Conservation (phyloP, 306 rosid genomes). For the Gillenia trifoliata region DNA sequence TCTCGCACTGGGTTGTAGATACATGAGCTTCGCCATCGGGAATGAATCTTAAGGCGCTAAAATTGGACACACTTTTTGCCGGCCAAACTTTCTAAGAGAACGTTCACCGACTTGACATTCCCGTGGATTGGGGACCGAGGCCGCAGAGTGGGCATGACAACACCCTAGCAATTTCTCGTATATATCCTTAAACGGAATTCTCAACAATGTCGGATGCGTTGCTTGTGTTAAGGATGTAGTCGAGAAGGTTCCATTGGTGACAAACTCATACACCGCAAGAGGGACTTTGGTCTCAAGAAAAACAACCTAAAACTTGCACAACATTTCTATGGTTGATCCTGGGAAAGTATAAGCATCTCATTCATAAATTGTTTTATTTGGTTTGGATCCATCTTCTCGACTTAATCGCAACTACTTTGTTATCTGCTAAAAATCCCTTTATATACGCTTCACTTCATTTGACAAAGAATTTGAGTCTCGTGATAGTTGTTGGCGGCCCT, state of each 20-base stretch:
- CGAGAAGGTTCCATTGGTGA: constrained; percentile 30
- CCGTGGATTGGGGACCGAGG: too few relatives aligned
- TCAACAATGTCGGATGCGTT: constrained; percentile 2
- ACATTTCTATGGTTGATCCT: constrained; percentile 47
- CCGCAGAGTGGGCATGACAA: too few relatives aligned
- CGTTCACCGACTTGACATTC: too few relatives aligned
- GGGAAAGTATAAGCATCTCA: constrained; percentile 36
- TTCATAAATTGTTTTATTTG: constrained; percentile 40
- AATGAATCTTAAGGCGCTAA: too few relatives aligned
- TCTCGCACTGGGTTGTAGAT: too few relatives aligned
- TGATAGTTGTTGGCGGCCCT: constrained; percentile 39
- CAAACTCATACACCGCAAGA: constrained; percentile 41
- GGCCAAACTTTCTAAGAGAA: too few relatives aligned
- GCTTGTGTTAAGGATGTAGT: constrained; percentile 17
- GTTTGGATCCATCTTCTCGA: constrained; percentile 21
- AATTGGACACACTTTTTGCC: too few relatives aligned
- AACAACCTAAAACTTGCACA: constrained; percentile 44
- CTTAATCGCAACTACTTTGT: constrained; percentile 28
- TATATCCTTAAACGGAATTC: constrained; percentile 31
- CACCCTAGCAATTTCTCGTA: constrained; percentile 33
- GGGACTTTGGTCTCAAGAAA: constrained; percentile 44
- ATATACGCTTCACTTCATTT: constrained; percentile 41
- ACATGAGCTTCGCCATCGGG: too few relatives aligned
- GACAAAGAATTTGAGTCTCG: constrained; percentile 22
- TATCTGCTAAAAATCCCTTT: constrained; percentile 18